These are phyloP conservation scores for Tricholoma sp. DNA, from an alignment of 768 basidiomycete species.

Conservation along the genomic window DNA sequence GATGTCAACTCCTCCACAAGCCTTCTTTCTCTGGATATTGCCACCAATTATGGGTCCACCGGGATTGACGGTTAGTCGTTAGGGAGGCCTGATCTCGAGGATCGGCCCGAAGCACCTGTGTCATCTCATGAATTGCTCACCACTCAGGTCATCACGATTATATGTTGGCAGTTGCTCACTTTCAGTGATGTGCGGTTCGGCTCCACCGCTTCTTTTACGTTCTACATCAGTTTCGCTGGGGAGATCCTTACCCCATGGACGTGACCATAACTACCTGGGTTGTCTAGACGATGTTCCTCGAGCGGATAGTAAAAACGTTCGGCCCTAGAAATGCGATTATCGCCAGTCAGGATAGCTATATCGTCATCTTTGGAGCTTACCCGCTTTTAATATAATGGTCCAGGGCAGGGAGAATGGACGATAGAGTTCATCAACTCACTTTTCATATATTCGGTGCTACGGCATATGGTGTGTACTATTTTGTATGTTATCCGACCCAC, in stretches of 20 bases:
- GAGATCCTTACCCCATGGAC: conserved; percentile 55
- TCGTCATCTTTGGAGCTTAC: conserved; percentile 24
- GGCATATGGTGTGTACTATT: conserved; percentile 31
- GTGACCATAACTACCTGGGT: conserved; percentile 47
- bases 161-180: conserved; percentile 28
- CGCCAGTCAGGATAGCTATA: conserved; percentile 23
- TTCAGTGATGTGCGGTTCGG: conserved; percentile 32
- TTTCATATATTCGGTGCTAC: conserved; percentile 24
- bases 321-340: conserved; percentile 50
- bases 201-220: conserved; percentile 35
- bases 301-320: conserved; percentile 42
- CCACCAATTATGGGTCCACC: conserved; percentile 7
- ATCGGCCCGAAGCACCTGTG: conserved; percentile 11
- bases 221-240: conserved; percentile 58
- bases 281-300: conserved; percentile 50
- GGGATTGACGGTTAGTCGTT: not conserved
- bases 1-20: conserved; percentile 13
- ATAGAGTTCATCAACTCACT: conserved; percentile 29
- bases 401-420: conserved; percentile 30
- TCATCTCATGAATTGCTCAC: conserved; percentile 17
- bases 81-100: no score
- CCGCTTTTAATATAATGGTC: conserved; percentile 29
- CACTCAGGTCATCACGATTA: conserved; percentile 17
- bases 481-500: not conserved
- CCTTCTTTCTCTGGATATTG: conserved; percentile 5